Conservation (phyloP, 768 basidiomycete species). For the Aureoboletus auriporus region DNA sequence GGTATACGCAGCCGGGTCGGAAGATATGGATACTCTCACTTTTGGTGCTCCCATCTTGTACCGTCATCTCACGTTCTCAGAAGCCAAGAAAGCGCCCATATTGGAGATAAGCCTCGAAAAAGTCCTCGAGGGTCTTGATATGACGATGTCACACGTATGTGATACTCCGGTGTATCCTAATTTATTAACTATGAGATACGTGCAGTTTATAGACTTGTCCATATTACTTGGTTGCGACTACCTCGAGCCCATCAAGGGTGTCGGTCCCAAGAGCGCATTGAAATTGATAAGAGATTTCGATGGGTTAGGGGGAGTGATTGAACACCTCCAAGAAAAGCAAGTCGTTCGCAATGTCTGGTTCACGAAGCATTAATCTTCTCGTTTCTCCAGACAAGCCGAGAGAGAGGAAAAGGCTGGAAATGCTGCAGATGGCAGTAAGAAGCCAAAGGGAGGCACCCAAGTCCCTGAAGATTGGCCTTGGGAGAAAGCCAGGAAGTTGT, state of each 20-base stretch:
- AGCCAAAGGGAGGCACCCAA: constrained; percentile 68
- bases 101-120: constrained; percentile 82
- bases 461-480: constrained; percentile 97
- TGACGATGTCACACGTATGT: constrained; percentile 84
- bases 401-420: constrained; percentile 44
- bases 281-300: constrained; percentile 87
- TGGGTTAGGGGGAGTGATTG: constrained; percentile 65
- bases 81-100: constrained; percentile 96
- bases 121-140: constrained; percentile 83
- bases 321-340: constrained; percentile 76
- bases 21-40: constrained; percentile 99
- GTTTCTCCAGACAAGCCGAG: constrained; percentile 26
- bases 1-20: constrained; percentile 97
- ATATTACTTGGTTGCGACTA: constrained; percentile 98
- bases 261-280: constrained; percentile 93
- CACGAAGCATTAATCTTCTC: neutral
- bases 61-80: constrained; percentile 96
- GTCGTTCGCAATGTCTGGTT: constrained; percentile 8
- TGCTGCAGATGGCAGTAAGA: constrained; percentile 36
- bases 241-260: constrained; percentile 95
- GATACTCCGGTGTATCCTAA: neutral
- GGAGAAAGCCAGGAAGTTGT: constrained; percentile 90
- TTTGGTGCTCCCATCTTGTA: constrained; percentile 89
- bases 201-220: constrained; percentile 92
- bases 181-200: neutral